Evolutionary conservation across 1,284 basidiomycete species (phyloP), one percentile per base, ranked within the genome.

Genomic region (Trichosporon coremiiforme): DNA sequence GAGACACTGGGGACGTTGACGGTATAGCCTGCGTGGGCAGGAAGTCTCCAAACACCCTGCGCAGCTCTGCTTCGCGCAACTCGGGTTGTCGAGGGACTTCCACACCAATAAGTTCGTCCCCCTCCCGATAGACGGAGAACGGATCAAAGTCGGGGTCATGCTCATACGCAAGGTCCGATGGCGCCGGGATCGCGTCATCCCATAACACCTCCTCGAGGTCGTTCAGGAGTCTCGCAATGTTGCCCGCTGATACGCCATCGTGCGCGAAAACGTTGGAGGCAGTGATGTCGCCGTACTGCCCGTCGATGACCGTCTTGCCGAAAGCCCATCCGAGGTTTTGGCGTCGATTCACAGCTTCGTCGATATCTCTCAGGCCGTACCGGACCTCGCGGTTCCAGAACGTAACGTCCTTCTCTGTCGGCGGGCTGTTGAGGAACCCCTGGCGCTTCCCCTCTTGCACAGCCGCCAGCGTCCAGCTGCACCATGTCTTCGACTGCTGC

Each of bases 141-240:
- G 81, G 81, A 67, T 82, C 79, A 65, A 81, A 82, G 63, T 78
- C 78, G 22, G 47, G 29, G 6, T 79, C 76, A 8, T 81, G 75
- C 31, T 79, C 79, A 57, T 76, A 80, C 5, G 75, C 74, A 1
- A 82, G 75, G 69, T 82, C 81, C n/a, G 77, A 79, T 4, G 76
- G 73, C 9, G 80, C 72, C 0, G 81, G 79, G 22, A 76, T 75
- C n/a, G 80, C 79, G 38, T 82, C 79, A 29, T 80, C 81, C 81
- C 81, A 82, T 6, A 81, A 57, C 1, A 76, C 79, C 69, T 81
- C 80, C 64, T 82, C 81, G 10, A 82, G 75, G 73, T 82, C 81
- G 60, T 80, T 79, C 33, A 82, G 71, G 20, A 82, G 65, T n/a
- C 81, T 69, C 1, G 76, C 71, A 38, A 80, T 72, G 70, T 78